Percentiles rank a stretch among this genome's conserved stretches.
Evolutionary conservation across 805 yeast species (phyloP).

Genomic region (Aciculoconidium aculeatum): DNA sequence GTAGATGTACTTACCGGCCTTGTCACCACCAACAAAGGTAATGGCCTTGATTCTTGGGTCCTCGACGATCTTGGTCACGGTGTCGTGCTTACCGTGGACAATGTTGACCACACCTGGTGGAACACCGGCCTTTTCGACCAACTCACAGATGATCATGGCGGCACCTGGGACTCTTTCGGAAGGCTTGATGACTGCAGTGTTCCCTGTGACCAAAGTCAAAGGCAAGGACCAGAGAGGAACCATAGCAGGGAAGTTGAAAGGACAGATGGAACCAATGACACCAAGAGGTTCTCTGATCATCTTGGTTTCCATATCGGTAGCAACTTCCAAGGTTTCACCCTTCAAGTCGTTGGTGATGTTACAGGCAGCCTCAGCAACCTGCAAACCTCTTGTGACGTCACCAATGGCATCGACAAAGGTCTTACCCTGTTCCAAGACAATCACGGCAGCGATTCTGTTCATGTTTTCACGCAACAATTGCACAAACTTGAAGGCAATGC

Average conservation of each 20-base stretch:
- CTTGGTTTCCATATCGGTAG: constrained; percentile 70
- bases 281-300: constrained; percentile 74
- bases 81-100: constrained; percentile 68
- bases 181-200: constrained; percentile 57
- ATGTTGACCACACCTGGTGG: constrained; percentile 70
- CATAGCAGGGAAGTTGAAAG: constrained; percentile 84
- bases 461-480: constrained; percentile 57
- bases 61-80: constrained; percentile 64
- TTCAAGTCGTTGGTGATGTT: constrained; percentile 57
- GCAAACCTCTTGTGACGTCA: constrained; percentile 67
- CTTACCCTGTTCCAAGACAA: constrained; percentile 54
- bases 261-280: constrained; percentile 71
- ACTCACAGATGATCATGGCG: constrained; percentile 66
- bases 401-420: constrained; percentile 72
- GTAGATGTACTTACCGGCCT: constrained; percentile 71
- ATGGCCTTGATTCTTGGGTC: constrained; percentile 73
- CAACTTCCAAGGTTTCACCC: constrained; percentile 61
- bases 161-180: constrained; percentile 81
- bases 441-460: constrained; percentile 59
- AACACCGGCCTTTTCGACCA: constrained; percentile 66
- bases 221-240: constrained; percentile 69
- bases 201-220: constrained; percentile 61
- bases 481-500: constrained; percentile 63
- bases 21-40: constrained; percentile 75
- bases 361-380: constrained; percentile 74